These are phyloP conservation scores for Chlamydomonas schloesseri DNA, from an alignment of 139 green algal species.

Conservation along the genomic window DNA sequence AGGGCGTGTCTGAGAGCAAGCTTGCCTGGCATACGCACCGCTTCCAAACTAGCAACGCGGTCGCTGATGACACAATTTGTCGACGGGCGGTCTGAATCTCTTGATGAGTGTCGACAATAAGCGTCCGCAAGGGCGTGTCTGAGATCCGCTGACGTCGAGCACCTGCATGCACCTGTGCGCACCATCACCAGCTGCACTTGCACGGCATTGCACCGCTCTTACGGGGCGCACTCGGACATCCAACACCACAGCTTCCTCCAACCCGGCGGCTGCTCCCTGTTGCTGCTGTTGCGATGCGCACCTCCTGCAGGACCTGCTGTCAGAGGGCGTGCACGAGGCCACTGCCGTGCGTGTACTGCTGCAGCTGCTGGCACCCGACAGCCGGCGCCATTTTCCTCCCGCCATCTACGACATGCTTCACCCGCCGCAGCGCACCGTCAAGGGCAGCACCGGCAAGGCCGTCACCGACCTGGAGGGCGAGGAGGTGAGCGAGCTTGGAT, in stretches of 20 bases:
- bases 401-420: slow-evolving; percentile 66
- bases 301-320: slow-evolving; percentile 66
- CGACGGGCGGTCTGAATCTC: slow-evolving; percentile 85
- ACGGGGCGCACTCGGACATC: too few species aligned
- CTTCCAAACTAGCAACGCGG: background rate
- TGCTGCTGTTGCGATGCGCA: background rate
- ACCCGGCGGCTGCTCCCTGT: background rate
- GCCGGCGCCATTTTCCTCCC: slow-evolving; percentile 74
- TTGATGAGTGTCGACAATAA: slow-evolving; percentile 80
- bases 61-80: slow-evolving; percentile 73
- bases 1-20: slow-evolving; percentile 64
- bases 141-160: slow-evolving; percentile 13
- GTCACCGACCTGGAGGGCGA: slow-evolving; percentile 55
- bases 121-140: slow-evolving; percentile 59
- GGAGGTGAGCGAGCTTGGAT: slow-evolving; percentile 42
- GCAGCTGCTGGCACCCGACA: slow-evolving; percentile 80
- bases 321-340: slow-evolving; percentile 63
- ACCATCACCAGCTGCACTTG: too few species aligned
- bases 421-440: slow-evolving; percentile 56
- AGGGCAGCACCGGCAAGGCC: slow-evolving; percentile 46
- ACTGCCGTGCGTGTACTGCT: slow-evolving; percentile 71
- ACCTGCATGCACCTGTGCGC: too few species aligned
- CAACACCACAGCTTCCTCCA: too few species aligned
- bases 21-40: background rate
- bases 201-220: too few species aligned